Percentiles rank a stretch among this genome's conserved stretches.
These are phyloP conservation scores for Euphorbia pulcherrima DNA, from an alignment of 345 rosid genomes.

Conservation along the genomic window DNA sequence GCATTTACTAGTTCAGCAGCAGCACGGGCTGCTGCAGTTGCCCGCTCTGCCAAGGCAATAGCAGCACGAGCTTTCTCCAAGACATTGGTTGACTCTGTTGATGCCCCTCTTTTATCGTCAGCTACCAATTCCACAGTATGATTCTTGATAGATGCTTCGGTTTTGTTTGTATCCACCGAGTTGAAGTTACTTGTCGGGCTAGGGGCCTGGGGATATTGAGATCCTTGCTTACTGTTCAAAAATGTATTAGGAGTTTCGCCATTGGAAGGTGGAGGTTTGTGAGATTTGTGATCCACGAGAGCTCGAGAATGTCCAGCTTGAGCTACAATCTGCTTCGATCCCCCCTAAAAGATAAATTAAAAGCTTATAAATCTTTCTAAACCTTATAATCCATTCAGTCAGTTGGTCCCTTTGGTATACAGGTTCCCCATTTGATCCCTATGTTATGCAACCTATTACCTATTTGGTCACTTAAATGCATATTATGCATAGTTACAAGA, in stretches of 20 bases:
- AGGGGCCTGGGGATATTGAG: slow-evolving; percentile 30
- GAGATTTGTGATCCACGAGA: slow-evolving; percentile 30
- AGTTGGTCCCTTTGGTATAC: no score
- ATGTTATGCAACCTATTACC: no score
- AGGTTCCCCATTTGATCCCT: no score
- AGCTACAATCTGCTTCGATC: slow-evolving; percentile 54
- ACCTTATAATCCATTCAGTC: no score
- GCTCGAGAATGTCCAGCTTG: slow-evolving; percentile 38
- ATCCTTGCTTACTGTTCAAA: slow-evolving; percentile 29
- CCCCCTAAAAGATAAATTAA: slow-evolving; percentile 41
- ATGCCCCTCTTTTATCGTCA: slow-evolving; percentile 28
- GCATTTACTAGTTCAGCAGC: slow-evolving; percentile 72
- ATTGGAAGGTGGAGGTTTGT: slow-evolving; percentile 35
- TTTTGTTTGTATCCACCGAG: slow-evolving; percentile 27
- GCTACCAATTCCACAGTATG: slow-evolving; percentile 14
- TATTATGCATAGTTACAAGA: no score
- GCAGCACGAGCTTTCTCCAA: slow-evolving; percentile 83
- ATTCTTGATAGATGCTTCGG: slow-evolving; percentile 28
- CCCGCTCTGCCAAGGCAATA: slow-evolving; percentile 76
- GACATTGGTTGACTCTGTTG: slow-evolving; percentile 45
- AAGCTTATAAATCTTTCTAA: background rate
- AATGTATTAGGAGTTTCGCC: slow-evolving; percentile 31
- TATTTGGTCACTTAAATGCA: no score
- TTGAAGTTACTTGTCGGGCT: slow-evolving; percentile 19
- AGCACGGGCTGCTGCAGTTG: slow-evolving; percentile 78